phyloP scores from a whole-genome alignment of 2,329 filamentous ascomycete genomes.

The Apiospora saccharicola region DNA sequence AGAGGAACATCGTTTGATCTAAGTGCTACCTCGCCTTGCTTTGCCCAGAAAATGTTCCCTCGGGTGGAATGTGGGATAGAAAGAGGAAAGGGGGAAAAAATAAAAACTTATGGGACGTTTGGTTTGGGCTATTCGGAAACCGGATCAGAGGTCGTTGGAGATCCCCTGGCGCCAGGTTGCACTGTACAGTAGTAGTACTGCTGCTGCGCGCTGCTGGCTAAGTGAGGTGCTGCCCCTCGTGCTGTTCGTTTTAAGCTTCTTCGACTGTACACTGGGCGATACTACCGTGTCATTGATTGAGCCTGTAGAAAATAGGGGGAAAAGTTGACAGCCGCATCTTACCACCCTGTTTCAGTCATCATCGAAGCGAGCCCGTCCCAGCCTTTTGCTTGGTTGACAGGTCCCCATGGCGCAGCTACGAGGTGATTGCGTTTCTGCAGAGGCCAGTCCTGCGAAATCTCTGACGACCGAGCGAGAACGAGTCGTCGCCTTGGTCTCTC shows the following conservation, averaged over 20 bases:
- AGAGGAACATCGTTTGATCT: constrained; percentile 5
- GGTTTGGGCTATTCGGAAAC: not conserved
- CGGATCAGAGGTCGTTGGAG: constrained; percentile 2
- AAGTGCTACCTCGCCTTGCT: not conserved
- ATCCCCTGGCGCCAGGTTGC: not conserved
- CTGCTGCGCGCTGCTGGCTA: not conserved
- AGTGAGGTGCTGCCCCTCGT: not conserved
- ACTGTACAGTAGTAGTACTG: not conserved
- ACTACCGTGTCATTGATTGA: constrained; percentile 10
- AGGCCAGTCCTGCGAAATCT: not conserved
- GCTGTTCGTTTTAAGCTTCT: constrained; percentile 20
- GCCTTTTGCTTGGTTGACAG: not conserved
- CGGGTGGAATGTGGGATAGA: not conserved
- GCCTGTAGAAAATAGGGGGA: not conserved
- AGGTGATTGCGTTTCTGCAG: constrained; percentile 7
- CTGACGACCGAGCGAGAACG: not conserved
- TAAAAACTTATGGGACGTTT: not conserved
- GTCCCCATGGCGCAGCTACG: not conserved
- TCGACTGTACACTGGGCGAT: constrained; percentile 1
- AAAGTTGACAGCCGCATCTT: constrained; percentile 19
- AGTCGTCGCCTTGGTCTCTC: not conserved
- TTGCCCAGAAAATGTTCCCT: constrained; percentile 8
- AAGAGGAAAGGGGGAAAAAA: not conserved
- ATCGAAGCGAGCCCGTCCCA: not conserved
- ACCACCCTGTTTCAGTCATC: constrained; percentile 19